phyloP scores from a whole-genome alignment of 2,329 filamentous ascomycete species.

The Knufia petricola region DNA sequence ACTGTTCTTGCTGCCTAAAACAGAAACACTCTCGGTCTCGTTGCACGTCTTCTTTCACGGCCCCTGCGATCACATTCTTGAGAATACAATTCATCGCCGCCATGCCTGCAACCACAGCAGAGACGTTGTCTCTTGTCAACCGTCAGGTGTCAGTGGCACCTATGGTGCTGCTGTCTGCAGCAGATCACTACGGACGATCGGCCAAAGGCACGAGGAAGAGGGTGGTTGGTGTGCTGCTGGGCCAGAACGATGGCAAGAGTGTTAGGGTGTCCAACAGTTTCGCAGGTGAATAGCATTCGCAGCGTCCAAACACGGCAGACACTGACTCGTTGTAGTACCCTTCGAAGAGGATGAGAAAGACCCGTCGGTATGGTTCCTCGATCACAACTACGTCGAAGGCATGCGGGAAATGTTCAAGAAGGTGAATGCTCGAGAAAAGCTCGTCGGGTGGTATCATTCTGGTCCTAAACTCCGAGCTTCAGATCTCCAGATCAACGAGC shows the following conservation, averaged over 20 bases:
- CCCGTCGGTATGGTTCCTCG: constrained; percentile 95
- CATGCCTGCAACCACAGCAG: constrained; percentile 95
- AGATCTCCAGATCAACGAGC: constrained; percentile 97
- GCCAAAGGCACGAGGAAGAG: constrained; percentile 79
- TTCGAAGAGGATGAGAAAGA: constrained; percentile 99
- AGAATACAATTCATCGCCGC: constrained; percentile 29
- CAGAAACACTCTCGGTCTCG: no score
- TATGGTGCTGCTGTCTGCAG: constrained; percentile 90
- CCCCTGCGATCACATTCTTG: no score
- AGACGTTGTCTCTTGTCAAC: constrained; percentile 88
- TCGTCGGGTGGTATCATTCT: constrained; percentile 99
- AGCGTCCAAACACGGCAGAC: not conserved
- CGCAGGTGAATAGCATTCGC: constrained; percentile 56
- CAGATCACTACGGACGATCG: constrained; percentile 95
- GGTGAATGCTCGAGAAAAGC: constrained; percentile 96
- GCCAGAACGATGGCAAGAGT: constrained; percentile 91
- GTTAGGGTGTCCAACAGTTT: constrained; percentile 98
- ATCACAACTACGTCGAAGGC: constrained; percentile 98
- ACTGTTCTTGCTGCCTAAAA: no score
- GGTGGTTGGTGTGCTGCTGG: constrained; percentile 87
- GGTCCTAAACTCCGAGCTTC: constrained; percentile 93
- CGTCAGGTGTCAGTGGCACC: constrained; percentile 95
- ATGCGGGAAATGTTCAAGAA: constrained; percentile 99
- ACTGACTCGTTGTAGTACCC: constrained; percentile 53
- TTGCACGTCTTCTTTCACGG: no score